phyloP scores from a whole-genome alignment of 192 early-diverging fungal genomes.

The Coemansia sp. region DNA sequence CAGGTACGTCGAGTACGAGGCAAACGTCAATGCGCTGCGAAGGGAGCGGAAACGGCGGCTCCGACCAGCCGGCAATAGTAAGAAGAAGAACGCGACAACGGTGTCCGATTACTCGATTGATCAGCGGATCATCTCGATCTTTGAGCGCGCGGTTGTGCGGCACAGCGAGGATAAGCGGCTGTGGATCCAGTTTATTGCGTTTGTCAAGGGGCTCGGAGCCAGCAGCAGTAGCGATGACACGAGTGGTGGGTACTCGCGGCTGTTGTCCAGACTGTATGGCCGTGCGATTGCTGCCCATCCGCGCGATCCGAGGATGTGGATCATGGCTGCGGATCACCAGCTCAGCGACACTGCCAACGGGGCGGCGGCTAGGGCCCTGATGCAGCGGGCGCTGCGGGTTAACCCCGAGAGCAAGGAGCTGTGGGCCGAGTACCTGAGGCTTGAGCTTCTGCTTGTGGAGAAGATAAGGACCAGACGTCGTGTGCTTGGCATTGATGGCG shows the following conservation, averaged over 20 bases:
- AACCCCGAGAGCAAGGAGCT: conserved; percentile 70
- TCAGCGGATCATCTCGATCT: conserved; percentile 77
- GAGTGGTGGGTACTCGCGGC: conserved; percentile 41
- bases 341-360: conserved; percentile 83
- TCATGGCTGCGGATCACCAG: conserved; percentile 88
- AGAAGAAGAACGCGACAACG: conserved; percentile 44
- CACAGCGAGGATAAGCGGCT: conserved; percentile 77
- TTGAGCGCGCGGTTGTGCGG: conserved; percentile 72
- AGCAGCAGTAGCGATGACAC: background rate
- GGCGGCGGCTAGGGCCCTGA: conserved; percentile 70
- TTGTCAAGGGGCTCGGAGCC: conserved; percentile 60
- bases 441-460: conserved; percentile 87
- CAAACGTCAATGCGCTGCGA: conserved; percentile 83
- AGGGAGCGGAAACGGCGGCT: conserved; percentile 73
- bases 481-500: conserved; percentile 70
- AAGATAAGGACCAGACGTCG: conserved; percentile 80
- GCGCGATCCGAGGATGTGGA: conserved; percentile 79
- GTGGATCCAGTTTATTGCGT: conserved; percentile 94
- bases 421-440: conserved; percentile 92
- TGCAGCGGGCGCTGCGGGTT: conserved; percentile 84
- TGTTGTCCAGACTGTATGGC: conserved; percentile 74
- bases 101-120: conserved; percentile 76
- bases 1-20: conserved; percentile 94
- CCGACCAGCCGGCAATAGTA: background rate
- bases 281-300: conserved; percentile 88